Base-by-base conservation (phyloP, 1,284 basidiomycete genomes). In the Omphalotus olearius region DNA sequence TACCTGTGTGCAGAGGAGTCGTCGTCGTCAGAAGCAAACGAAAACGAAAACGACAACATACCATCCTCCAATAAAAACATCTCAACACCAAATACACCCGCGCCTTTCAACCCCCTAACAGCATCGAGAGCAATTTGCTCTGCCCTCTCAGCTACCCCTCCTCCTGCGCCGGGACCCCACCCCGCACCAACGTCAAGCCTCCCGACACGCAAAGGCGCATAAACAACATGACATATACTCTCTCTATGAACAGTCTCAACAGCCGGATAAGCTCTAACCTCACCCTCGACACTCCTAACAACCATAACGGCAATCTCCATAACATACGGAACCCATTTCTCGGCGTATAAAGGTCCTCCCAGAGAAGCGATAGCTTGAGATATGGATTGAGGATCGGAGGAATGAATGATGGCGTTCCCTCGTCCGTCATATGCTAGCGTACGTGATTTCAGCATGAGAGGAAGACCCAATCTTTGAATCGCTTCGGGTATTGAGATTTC, bases 281-380 rank as follows among this genome's bases (percentile, higher is more conserved):
- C 79, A 11, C 93, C 95, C 16, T 72, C 66, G 6, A 74, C 75
- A 13, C 88, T 84, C 23, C 93, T 84, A 1, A 98, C 95, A 11
- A 99, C 97, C 91, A 99, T 98, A 43, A 99, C 95, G 0, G 96
- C 94, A 25, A 98, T 86, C 68, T 99, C 96, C 62, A 88, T 88
- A 35, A 75, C 73, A 62, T 99, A 98, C 0, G 87, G 83, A 0
- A 95, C 91, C 87, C 93, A 97, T 62, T 88, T 89, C 67, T 99
- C 96, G 0, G 93, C 96, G 62, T 99, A 99, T 4, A 98, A 72
- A 30, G 79, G 79, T 48, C 83, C 75, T 1, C 77, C 78, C 44
- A 98, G 79, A 0, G 93, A 92, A 11, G 80, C 73, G 26, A 73
- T 62, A 2, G 79, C 78, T 50, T 88, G 76, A 13, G 69, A 65